Base-by-base conservation (phyloP, 2,329 filamentous ascomycete genomes). In the Fusarium liriodendri region DNA sequence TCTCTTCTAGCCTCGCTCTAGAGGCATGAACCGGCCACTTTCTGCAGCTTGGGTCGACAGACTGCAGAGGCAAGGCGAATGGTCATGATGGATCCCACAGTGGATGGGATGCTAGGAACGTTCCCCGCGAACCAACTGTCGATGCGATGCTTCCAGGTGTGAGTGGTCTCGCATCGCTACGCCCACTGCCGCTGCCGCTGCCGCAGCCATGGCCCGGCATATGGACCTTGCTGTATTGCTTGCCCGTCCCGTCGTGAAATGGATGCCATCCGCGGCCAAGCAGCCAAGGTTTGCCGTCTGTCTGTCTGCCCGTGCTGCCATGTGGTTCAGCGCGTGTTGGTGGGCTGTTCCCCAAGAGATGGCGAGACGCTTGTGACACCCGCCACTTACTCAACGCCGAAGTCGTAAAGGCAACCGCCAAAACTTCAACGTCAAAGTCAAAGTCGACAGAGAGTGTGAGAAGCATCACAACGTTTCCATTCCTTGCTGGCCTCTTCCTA, bases 81-180 rank as follows among this genome's bases (percentile, higher is more conserved):
- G 25, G 14, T 47, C 40, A 42, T 42, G 40, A 42, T 42, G 40
- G 40, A 42, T 22, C 40, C 37, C 38, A 29, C 42, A 47, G 33
- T 22, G 11, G 40, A 52, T 37, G 40, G 40, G 58, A 27, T 63
- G 58, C 37, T 67, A 32, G 59, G 59, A 74, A 71, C 64, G 66
- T 57, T 63, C 38, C 67, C 58, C 35, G 37, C 59, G 64, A 65
- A 64, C 63, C 63, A 68, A 20, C 57, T 58, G 62, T 50, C 35
- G 50, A 64, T 69, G 54, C 27, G n/a, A 47, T 63, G 69, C 32
- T 22, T 64, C 33, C 70, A 67, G 62, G 60, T 71, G 62, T 47
- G 52, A 18, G 52, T 57, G 52, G 33, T 27, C 47, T 32, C 25
- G 18, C 25, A 52, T 52, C 47, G 25, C 25, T 52, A 52, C 47